Conservation (phyloP, 2,329 filamentous ascomycete species). For the Aspergillus sp. region DNA sequence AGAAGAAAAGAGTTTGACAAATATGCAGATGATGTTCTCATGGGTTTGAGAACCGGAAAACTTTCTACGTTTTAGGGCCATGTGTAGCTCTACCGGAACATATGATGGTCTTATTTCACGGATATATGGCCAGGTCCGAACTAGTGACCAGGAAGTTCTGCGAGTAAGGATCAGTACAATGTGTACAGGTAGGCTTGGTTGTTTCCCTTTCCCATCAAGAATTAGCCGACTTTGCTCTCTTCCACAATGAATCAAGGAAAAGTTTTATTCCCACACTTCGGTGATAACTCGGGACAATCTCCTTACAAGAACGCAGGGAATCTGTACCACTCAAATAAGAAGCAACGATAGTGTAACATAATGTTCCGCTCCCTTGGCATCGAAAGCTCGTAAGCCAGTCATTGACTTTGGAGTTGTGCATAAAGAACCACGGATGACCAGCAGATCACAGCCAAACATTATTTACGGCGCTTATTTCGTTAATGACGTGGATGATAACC, state of each 20-base stretch:
- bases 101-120: no score
- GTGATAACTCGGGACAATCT: no score
- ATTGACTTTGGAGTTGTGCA: not conserved
- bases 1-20: conserved; percentile 1
- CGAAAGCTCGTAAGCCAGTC: no score
- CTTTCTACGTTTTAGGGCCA: not conserved
- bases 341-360: not conserved
- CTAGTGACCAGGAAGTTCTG: no score
- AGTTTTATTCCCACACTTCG: no score
- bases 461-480: no score
- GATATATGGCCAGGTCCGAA: no score
- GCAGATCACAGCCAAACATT: no score
- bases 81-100: not conserved
- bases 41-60: not conserved
- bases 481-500: not conserved
- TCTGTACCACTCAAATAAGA: not conserved
- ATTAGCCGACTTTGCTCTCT: not conserved
- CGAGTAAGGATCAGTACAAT: no score
- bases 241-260: not conserved
- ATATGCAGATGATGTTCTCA: not conserved
- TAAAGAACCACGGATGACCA: no score
- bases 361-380: no score
- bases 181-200: no score
- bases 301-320: not conserved
- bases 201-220: not conserved